Conservation (phyloP, 768 basidiomycete species). For the Podaxis pistillaris region DNA sequence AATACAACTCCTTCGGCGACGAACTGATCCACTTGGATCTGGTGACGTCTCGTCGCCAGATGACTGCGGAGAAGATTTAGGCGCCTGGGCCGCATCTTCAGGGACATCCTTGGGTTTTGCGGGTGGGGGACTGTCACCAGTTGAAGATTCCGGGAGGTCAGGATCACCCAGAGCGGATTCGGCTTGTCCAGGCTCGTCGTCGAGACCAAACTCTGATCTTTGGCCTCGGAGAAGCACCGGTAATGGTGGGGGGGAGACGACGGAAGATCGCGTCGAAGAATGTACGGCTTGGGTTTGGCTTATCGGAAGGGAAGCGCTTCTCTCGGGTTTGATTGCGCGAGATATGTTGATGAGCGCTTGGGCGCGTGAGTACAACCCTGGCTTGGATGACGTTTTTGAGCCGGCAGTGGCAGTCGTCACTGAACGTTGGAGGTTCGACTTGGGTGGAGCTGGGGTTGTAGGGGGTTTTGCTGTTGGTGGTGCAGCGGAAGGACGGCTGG, state of each 20-base stretch:
- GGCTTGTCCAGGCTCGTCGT: slow-evolving; percentile 14
- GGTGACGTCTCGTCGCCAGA: slow-evolving; percentile 11
- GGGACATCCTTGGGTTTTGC: background rate
- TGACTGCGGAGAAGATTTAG: slow-evolving; percentile 4
- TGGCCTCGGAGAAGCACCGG: slow-evolving; percentile 38
- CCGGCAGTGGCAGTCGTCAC: slow-evolving; percentile 24
- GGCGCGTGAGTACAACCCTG: slow-evolving; percentile 21
- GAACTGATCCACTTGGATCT: slow-evolving; percentile 23
- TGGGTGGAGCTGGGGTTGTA: background rate
- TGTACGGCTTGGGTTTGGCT: slow-evolving; percentile 16
- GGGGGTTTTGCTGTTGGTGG: background rate
- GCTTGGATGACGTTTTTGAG: slow-evolving; percentile 17
- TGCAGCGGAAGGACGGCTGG: background rate
- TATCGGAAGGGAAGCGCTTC: slow-evolving; percentile 18
- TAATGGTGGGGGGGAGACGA: slow-evolving; percentile 40
- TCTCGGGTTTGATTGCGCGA: slow-evolving; percentile 24
- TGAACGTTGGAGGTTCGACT: slow-evolving; percentile 18
- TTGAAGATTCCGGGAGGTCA: slow-evolving; percentile 6
- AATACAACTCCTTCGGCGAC: slow-evolving; percentile 61
- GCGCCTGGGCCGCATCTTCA: background rate
- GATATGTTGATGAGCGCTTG: slow-evolving; percentile 19
- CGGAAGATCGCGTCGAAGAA: slow-evolving; percentile 19
- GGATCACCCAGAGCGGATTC: slow-evolving; percentile 12
- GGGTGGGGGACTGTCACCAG: slow-evolving; percentile 10
- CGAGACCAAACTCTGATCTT: slow-evolving; percentile 29